These are phyloP conservation scores for Entomortierella chlamydospora DNA, from an alignment of 192 early-diverging fungal species.

Conservation along the genomic window DNA sequence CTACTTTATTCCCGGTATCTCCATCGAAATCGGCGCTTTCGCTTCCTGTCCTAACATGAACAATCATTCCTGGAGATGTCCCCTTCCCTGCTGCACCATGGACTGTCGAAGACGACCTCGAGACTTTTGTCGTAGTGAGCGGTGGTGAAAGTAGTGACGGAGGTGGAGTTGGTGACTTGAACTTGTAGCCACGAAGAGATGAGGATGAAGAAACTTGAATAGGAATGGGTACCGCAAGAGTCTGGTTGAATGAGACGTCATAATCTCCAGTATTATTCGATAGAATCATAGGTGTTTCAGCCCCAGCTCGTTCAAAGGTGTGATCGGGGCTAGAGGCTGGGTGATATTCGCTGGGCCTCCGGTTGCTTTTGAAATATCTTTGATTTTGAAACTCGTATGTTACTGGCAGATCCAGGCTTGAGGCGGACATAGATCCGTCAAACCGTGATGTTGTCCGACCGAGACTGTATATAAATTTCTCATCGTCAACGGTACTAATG, in stretches of 20 bases:
- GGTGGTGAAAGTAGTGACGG: conserved; percentile 29
- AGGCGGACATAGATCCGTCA: too few relatives aligned
- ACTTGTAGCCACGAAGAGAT: not conserved
- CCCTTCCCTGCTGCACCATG: not conserved
- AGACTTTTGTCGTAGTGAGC: conserved; percentile 29
- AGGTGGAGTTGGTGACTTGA: conserved; percentile 26
- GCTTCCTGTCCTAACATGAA: not conserved
- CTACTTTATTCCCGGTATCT: too few relatives aligned
- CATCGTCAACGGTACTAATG: not conserved
- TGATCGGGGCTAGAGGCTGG: too few relatives aligned
- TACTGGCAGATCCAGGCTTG: too few relatives aligned
- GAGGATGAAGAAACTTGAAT: not conserved
- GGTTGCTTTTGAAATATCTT: too few relatives aligned
- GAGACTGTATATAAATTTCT: not conserved
- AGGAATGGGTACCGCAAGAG: conserved; percentile 7
- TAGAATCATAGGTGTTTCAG: not conserved
- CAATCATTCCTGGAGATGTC: not conserved
- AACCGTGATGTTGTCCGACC: too few relatives aligned
- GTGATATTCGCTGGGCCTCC: too few relatives aligned
- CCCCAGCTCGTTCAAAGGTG: not conserved
- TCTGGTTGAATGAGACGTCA: not conserved
- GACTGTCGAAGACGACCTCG: conserved; percentile 19
- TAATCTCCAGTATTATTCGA: not conserved
- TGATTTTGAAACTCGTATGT: too few relatives aligned
- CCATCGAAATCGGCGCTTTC: not conserved